Base-by-base conservation (phyloP, 2,329 filamentous ascomycete genomes). In the Periconia macrospinosa region DNA sequence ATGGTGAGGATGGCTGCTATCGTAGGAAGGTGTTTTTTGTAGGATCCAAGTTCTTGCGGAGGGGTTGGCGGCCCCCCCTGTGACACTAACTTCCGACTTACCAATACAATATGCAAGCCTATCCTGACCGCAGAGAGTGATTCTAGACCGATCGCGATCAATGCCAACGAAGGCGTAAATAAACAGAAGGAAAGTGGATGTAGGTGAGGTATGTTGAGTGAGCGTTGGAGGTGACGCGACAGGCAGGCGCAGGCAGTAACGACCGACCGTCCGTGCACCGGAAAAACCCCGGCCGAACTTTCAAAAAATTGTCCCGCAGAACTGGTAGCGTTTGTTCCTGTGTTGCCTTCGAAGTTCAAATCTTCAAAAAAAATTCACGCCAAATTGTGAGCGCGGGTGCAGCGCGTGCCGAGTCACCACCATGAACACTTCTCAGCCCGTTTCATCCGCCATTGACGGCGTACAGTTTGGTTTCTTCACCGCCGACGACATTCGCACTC, bases 391-490 rank as follows among this genome's bases (percentile, higher is more conserved):
- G 55, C 56, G 62, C 59, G 57, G 53, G 33, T 49, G 47, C 35
- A 46, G 53, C 50, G 54, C 43, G 42, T 19, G 15, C 47, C 37
- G 30, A 41, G 50, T 49, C 30, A 52, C 55, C 57, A 55, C 42
- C 43, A 76, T 77, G 75, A 81, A 81, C 57, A 74, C 75, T 49
- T 79, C 79, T 13, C 90, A 92, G 70, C 92, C 94, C 43, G 84
- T 96, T 58, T 83, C 89, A 60, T 95, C 92, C 68, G 82, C 87
- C 71, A 89, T 99, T 68, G 85, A 88, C 72, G 88, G 88, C 71
- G 91, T 99, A 69, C 90, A 95, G 72, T 99, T 99, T 75, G 87
- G 86, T 44, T 91, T 95, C 70, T 85, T 97, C 63, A 86, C 89
- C 18, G 82, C 87, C 48, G 81, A 88, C 56, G 93, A 99, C 75